Evolutionary conservation across 345 rosid genomes (phyloP), one percentile per base, ranked within the genome.

Genomic region (Linum usitatissimum): DNA sequence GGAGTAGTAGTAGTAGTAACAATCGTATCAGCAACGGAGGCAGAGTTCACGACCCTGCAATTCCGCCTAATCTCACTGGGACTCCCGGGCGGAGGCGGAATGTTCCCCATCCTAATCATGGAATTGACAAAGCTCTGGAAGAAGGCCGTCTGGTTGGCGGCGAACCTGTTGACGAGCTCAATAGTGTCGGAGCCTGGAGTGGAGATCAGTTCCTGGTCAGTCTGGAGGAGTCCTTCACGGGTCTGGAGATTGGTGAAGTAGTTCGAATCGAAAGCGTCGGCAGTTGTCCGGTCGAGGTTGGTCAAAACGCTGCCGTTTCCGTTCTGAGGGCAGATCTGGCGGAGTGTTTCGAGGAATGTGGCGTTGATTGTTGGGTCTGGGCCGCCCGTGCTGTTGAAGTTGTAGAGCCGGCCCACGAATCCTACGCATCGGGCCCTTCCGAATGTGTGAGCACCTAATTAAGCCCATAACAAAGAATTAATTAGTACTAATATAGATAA

Each of bases 91-190:
- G 78, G 59, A 3, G 74, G 77, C 49, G 63, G 69, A 9, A 78
- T 67, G 53, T 81, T 81, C 6, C 77, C 80, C 82, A 78, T 76
- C 6, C 66, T 81, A 7, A 78, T 67, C 79, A 81, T 81, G 3
- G 82, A 75, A 9, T 59, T 40, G 5, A 36, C 77, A 58, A 81
- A 76, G 36, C 64, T 42, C 19, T 61, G 58, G 21, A 76, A 81
- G 76, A 81, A 78, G 9, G 68, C 66, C 15, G 70, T 56, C 58
- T 76, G 82, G 61, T 64, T 76, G 10, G 49, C 14, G 14, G 73
- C 67, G 38, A 76, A 81, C 14, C 30, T 62, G 60, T 81, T 74
- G 8, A 81, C 82, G 39, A 72, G 9, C 18, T 67, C 12, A 1
- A 71, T 53, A 1, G 79, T 66, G 38, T 34, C 38, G 31, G 61